Evolutionary conservation across 805 yeast genomes (phyloP), one percentile per base, ranked within the genome.

Genomic region (Saccharomycopsis selenospora): DNA sequence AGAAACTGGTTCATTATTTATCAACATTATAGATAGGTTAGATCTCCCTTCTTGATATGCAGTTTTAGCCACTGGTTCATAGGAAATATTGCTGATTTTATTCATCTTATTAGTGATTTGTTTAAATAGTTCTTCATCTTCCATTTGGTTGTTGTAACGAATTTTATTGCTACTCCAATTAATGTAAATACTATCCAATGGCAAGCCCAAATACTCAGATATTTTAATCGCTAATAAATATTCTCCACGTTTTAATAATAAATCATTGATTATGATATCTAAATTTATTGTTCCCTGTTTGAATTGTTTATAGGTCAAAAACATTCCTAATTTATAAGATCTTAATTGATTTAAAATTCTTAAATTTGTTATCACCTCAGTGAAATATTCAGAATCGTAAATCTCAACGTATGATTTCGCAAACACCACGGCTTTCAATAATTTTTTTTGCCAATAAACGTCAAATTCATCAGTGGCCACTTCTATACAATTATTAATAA

Each of bases 21-120:
- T 70, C n/a, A 93, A 63, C 40, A 73, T 67, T 47, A 82, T 77
- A 30, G 96, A 82, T 20, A 93, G 65, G 22, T 72, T 69, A 8
- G 74, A 61, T 24, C 98, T 70, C 1, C 98, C 98, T 63, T 91
- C 97, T 57, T 82, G 81, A 57, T 74, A 76, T 1, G 95, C 93
- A 14, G 76, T 71, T 6, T 70, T 67, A 0, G 87, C 79, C 24
- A 88, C 76, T 24, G 71, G 68, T 4, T 76, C 75, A 51, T 77
- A 80, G 0, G 89, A 71, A 17, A 81, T 72, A 2, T 72, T 70
- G 7, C 64, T 59, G 10, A 66, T 59, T 2, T 60, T 50, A 2
- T 56, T 57, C 13, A 87, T 65, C 48, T 76, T 75, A 6, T 69
- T 65, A 4, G 74, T 59, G 0, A 91, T 68, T 0, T 66, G 56